Evolutionary conservation across 495 filamentous ascomycete genomes (phyloP).

Genomic region (Polyplosphaeria fusca): DNA sequence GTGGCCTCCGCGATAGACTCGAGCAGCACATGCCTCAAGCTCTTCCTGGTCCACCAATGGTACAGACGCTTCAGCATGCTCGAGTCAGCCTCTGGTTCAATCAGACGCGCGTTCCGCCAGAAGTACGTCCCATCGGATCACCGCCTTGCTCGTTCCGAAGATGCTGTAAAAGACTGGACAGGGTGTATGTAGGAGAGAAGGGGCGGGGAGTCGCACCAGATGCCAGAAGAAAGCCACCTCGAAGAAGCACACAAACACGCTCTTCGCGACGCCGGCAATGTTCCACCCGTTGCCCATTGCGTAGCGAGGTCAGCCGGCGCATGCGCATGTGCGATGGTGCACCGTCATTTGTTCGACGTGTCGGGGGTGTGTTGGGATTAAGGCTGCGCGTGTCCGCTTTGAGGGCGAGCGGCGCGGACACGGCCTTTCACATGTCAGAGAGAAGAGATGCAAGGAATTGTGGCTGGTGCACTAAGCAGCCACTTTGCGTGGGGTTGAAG

Average conservation of each 20-base stretch:
- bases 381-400: conserved; percentile 2
- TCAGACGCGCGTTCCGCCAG: too few species aligned
- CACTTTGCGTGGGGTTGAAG: too few species aligned
- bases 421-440: conserved; percentile 22
- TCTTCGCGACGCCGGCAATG: conserved; percentile 24
- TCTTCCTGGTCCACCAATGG: conserved; percentile 55
- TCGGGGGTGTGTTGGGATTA: conserved; percentile 16
- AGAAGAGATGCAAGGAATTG: not conserved
- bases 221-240: conserved; percentile 43
- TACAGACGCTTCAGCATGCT: conserved; percentile 50
- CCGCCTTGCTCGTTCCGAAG: too few species aligned
- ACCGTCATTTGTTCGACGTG: conserved; percentile 25
- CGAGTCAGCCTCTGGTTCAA: not conserved
- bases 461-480: too few species aligned
- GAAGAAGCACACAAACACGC: conserved; percentile 29
- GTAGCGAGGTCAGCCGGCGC: conserved; percentile 11
- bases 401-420: not conserved
- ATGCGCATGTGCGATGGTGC: conserved; percentile 7
- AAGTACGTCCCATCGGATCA: too few species aligned
- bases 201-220: conserved; percentile 35
- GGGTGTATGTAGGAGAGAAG: not conserved
- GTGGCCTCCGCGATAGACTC: conserved; percentile 60
- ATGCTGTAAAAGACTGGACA: too few species aligned
- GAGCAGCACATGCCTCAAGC: conserved; percentile 52
- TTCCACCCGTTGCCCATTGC: conserved; percentile 22